phyloP scores from a whole-genome alignment of 768 basidiomycete genomes.

The Lyophyllum semitale region DNA sequence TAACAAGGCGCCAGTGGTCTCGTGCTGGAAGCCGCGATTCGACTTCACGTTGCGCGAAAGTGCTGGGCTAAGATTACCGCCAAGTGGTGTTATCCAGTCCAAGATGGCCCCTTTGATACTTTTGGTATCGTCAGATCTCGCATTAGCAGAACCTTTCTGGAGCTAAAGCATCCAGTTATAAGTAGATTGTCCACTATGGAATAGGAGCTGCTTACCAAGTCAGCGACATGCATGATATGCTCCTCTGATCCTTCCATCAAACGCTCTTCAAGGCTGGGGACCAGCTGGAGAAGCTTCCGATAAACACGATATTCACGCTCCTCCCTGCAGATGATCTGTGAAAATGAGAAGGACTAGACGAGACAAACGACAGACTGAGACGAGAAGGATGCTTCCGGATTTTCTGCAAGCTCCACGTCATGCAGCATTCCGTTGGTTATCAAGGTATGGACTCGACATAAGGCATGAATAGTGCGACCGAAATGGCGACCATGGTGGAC shows the following conservation, averaged over 20 bases:
- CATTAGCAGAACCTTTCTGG: conserved; percentile 21
- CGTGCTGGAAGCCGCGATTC: too few species aligned
- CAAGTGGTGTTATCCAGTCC: conserved; percentile 26
- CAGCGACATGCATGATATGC: conserved; percentile 16
- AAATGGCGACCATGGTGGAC: conserved; percentile 26
- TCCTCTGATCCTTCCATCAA: conserved; percentile 19
- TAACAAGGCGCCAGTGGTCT: too few species aligned
- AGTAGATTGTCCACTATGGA: too few species aligned
- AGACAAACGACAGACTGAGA: neutral
- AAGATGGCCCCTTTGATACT: conserved; percentile 20
- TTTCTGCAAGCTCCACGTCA: neutral
- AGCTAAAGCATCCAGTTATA: conserved; percentile 15
- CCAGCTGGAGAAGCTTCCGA: conserved; percentile 2
- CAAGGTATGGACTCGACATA: conserved; percentile 15
- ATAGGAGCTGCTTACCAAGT: conserved; percentile 13
- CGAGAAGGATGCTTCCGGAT: neutral
- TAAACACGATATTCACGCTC: neutral
- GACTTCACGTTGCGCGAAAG: too few species aligned
- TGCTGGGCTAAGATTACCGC: too few species aligned
- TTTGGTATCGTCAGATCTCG: conserved; percentile 12
- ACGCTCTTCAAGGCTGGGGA: conserved; percentile 6
- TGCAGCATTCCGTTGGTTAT: conserved; percentile 18
- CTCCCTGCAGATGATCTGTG: neutral
- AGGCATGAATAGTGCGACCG: conserved; percentile 11
- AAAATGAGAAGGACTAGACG: neutral